Base-by-base conservation (phyloP, 352 stramenopile species). In the Phytophthora melonis region DNA sequence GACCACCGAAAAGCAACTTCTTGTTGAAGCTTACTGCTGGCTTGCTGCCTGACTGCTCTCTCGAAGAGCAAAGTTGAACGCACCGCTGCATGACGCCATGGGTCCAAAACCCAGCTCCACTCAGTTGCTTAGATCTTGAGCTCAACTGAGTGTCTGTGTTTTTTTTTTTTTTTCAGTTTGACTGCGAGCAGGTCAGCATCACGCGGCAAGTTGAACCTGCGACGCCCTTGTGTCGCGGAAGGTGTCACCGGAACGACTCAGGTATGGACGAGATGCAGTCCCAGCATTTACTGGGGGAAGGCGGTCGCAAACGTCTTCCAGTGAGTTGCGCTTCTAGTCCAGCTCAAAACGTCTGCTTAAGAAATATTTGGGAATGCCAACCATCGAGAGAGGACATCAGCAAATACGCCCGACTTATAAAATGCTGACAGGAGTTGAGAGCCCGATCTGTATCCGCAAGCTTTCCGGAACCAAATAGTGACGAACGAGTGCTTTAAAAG, bases 221-320 rank as follows among this genome's bases (percentile, higher is more conserved):
- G 5, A 30, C 27, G 27, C 27, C 27, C 27, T 30, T 30, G 27
- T 30, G 23, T 74, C 58, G 9, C 58, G 55, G 7, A 77, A 79
- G 2, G 30, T 64, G 11, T 21, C 47, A 13, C 47, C 58, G 11
- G 19, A 5, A 19, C 18, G 32, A 55, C 58, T 27, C 62, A 47
- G 8, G 59, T 68, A 23, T 79, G 36, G 4, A 60, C 61, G 11
- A 68, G 68, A 62, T 79, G 72, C 63, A 79, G 34, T 27, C 41
- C 68, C 68, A 79, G 5, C 59, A 68, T 34, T 61, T 79, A 67
- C 43, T 79, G 73, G 34, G 59, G 68, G 65, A 59, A 79, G 34
- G 58, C 73, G 16, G 55, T 45, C 13, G 56, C 19, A 60, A 68
- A 74, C 21, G 27, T 25, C 41, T 67, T 66, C 72, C 72, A 77